These are phyloP conservation scores for Nemania serpens DNA, from an alignment of 2,329 filamentous ascomycete genomes.

Conservation along the genomic window DNA sequence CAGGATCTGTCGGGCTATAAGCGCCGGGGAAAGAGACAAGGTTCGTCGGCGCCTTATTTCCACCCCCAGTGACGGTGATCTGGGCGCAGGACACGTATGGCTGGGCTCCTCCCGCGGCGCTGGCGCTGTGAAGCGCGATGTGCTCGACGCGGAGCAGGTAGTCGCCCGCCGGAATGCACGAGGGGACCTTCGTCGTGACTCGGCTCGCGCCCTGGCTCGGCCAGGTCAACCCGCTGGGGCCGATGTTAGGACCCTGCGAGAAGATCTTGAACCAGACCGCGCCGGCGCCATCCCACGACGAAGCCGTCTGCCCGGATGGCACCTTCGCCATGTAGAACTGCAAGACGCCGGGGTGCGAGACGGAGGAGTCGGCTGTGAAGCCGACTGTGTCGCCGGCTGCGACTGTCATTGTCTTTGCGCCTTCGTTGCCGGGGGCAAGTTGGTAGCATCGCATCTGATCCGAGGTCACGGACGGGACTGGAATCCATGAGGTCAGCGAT, in stretches of 20 bases:
- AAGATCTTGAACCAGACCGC: constrained; percentile 52
- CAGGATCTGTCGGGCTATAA: constrained; percentile 48
- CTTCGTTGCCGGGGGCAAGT: constrained; percentile 46
- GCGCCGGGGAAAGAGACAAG: constrained; percentile 50
- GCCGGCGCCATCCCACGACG: constrained; percentile 45
- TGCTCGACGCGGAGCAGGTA: constrained; percentile 56
- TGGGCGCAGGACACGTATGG: constrained; percentile 49
- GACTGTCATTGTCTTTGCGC: constrained; percentile 48
- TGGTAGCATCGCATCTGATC: constrained; percentile 58
- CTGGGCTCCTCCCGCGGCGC: constrained; percentile 49
- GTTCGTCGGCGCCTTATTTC: constrained; percentile 44
- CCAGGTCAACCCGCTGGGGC: constrained; percentile 46
- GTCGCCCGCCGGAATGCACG: constrained; percentile 52
- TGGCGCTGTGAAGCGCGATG: constrained; percentile 52
- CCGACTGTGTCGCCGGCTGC: constrained; percentile 50
- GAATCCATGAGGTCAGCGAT: constrained; percentile 11
- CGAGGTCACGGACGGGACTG: constrained; percentile 52
- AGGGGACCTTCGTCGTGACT: constrained; percentile 49
- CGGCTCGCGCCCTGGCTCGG: constrained; percentile 46
- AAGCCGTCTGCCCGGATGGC: constrained; percentile 44
- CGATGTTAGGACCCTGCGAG: constrained; percentile 47
- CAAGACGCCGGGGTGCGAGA: constrained; percentile 50
- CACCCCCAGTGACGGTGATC: constrained; percentile 49
- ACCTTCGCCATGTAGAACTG: constrained; percentile 49
- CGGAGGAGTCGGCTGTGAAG: constrained; percentile 49